Evolutionary conservation across 768 basidiomycete genomes (phyloP), one percentile per base, ranked within the genome.

Genomic region (Mycena filopes): DNA sequence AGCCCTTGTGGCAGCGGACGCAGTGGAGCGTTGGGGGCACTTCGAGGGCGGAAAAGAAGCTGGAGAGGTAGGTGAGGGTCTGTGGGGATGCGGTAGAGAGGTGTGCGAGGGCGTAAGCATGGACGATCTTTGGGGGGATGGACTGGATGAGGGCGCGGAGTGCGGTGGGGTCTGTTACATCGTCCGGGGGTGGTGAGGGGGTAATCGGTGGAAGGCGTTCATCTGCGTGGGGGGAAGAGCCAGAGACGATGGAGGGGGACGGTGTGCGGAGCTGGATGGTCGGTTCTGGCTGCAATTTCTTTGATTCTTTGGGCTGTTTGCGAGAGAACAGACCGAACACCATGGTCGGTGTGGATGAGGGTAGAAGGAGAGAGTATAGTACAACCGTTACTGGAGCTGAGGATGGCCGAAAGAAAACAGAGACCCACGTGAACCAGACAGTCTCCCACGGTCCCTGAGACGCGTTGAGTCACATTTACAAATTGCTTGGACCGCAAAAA

Each of bases 21-120:
- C 93, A 94, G 68, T 94, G 92, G 12, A 92, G 80, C 42, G 79
- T 78, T 3, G 90, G 90, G 1, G 92, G 92, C 0, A 89, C 90
- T 0, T 81, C 78, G 48, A 94, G 87, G 3, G 81, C 72, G 7
- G 84, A 75, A 73, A 92, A 92, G 76, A 93, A 93, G 0, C 78
- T 47, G 3, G 84, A 78, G 8, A 93, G 79, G 20, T 82, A 75
- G 16, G 81, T 70, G 7, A 91, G 79, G 0, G 80, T 81, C 23
- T 75, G 68, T 2, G 78, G 78, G 4, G 81, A 78, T 0, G 77
- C 76, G 1, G 71, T 70, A 13, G 73, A 70, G 55, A 92, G 79
- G 64, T 83, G 85, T 3, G 85, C 63, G 36, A 92, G 80, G 33
- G 84, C 82, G 76, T 90, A 92, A 1, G 83, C 63, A 71, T 91